phyloP scores from a whole-genome alignment of 225 moss, liverwort and hornwort genomes.

The Anthoceros angustus region DNA sequence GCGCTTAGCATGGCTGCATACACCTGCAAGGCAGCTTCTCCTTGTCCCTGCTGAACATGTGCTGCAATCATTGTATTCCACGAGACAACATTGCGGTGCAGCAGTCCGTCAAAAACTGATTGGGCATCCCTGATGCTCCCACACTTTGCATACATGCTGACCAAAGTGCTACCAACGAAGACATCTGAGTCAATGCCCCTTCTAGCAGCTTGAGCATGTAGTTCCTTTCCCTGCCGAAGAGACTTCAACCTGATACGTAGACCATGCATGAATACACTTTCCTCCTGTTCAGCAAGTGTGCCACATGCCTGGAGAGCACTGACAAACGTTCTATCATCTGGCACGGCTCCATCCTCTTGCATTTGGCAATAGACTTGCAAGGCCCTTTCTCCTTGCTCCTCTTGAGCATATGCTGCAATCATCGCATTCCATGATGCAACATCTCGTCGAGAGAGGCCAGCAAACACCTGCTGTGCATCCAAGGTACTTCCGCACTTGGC shows the following conservation, averaged over 20 bases:
- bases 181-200: neutral
- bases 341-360: neutral
- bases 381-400: neutral
- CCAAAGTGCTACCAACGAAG: neutral
- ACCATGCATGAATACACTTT: neutral
- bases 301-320: conserved; percentile 1
- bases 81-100: neutral
- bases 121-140: neutral
- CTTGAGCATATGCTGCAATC: neutral
- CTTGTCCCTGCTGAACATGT: neutral
- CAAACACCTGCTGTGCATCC: neutral
- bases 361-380: neutral
- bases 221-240: neutral
- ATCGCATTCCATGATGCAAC: neutral
- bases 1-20: neutral
- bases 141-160: conserved; percentile 1
- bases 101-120: neutral
- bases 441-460: neutral
- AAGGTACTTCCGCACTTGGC: neutral
- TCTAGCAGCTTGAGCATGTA: neutral
- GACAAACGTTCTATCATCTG: neutral
- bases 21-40: neutral
- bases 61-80: neutral
- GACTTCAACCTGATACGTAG: neutral
- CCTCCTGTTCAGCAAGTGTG: neutral